phyloP scores from a whole-genome alignment of 2,329 filamentous ascomycete genomes.

The Berkeleyomyces basicola region DNA sequence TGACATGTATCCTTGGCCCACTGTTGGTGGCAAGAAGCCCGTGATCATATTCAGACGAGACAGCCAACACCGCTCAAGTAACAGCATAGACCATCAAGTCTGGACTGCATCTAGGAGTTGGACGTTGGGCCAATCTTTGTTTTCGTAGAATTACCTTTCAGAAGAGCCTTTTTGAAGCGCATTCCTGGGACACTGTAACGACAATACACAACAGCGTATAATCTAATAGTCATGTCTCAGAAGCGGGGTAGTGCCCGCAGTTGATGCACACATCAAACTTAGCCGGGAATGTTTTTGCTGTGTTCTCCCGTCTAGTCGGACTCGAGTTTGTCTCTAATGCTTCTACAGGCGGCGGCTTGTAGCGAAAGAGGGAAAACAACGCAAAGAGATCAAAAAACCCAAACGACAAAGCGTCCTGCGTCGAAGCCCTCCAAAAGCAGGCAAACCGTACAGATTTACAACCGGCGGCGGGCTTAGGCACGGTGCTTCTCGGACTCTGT shows the following conservation, averaged over 20 bases:
- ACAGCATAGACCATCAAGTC: neutral
- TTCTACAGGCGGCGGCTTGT: neutral
- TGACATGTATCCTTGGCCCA: neutral
- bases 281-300: neutral
- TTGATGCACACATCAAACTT: neutral
- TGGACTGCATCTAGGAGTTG: neutral
- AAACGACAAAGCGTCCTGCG: constrained; percentile 13
- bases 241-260: neutral
- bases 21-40: neutral
- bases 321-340: neutral
- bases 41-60: neutral
- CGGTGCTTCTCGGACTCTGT: constrained; percentile 31
- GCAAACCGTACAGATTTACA: neutral
- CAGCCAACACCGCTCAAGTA: neutral
- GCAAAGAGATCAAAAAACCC: constrained; percentile 1
- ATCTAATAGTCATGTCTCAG: neutral
- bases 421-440: constrained; percentile 8
- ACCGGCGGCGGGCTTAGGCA: constrained; percentile 19
- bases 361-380: constrained; percentile 1
- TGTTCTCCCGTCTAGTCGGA: neutral
- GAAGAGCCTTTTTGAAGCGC: neutral
- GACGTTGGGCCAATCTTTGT: neutral
- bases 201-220: neutral
- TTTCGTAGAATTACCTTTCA: neutral
- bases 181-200: neutral